Base-by-base conservation (phyloP, 352 stramenopile genomes). In the Peronospora destructor region DNA sequence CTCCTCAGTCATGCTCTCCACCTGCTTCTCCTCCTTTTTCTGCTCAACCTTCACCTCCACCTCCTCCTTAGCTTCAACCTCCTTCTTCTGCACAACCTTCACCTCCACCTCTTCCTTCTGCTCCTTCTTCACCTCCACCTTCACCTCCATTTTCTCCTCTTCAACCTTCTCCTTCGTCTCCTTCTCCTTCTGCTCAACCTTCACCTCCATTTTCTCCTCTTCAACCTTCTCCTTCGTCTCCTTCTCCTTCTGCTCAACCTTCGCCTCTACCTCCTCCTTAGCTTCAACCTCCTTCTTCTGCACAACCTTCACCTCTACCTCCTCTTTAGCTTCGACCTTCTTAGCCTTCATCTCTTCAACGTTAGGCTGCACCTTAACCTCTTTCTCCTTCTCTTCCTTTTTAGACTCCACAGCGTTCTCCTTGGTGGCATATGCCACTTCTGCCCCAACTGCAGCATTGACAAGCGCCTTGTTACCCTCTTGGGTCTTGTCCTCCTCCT, bases 391-490 rank as follows among this genome's bases (percentile, higher is more conserved):
- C 41, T 25, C 25, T 47, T 41, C 39, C 38, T 49, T 33, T 37
- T 63, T 66, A 26, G 33, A 34, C 8, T 73, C 45, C 45, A 41
- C 44, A 33, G 51, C 53, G 25, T 64, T 69, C 14, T 68, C 65
- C 55, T 71, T 64, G 32, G 66, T 54, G 12, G 54, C 54, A 4
- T 53, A 62, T 45, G 56, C 50, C 26, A 68, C 61, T 6, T 57
- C 61, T 5, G 49, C 55, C 17, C 53, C 58, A 37, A 60, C 58
- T 0, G 61, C 59, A 13, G 58, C 53, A 21, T 65, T 61, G 23
- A 66, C 61, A 0, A 71, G 45, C 10, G 54, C 58, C 34, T 61
- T 59, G 54, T 68, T 71, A 26, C 54, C 66, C 10, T 54, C 54
- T 35, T 52, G 42, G 12, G 54, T 54, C 39, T 66, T 68, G 30